Base-by-base conservation (phyloP, 192 early-diverging fungal species). In the Diversispora eburnea region DNA sequence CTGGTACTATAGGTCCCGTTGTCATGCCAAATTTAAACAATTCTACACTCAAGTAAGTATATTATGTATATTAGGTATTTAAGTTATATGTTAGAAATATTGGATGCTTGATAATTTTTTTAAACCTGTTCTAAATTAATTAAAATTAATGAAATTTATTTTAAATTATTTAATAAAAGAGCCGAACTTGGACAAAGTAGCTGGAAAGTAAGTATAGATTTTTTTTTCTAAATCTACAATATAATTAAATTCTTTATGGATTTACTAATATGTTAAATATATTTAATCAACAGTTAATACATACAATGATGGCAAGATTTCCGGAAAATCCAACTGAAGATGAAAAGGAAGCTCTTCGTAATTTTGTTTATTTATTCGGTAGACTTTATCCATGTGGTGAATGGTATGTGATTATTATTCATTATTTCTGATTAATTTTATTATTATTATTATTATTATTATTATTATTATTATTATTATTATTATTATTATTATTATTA, bases 361-460 rank as follows among this genome's bases (percentile, higher is more conserved):
- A 91, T 71, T 98, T 92, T 77, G 84, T 98, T 69, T 88, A 85
- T 69, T 77, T 95, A 42, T 87, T 97, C 60, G 91, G 91, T 2
- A 80, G 92, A 75, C 78, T 98, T 33, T 98, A 98, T 79, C 97
- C 97, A 13, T 98, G 97, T 75, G 97, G 97, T 57, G 95, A 97
- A 84, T 98, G 93, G 89, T 91, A 82, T 67, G 74, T 77, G 9
- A 13, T 15, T 33, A 51, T 20, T 3, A 15, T 45, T 43, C n/a
- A 5, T 17, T 10, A 47, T 48, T 13, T 13, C 2, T n/a, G n/a
- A n/a, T n/a, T n/a, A n/a, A n/a, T n/a, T n/a, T 0, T 52, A n/a
- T 54, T 54, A n/a, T 60, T 12, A 65, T 41, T n/a, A 33, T 49
- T 10, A 10, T 52, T 33, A 74, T 63, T 15, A n/a, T 19, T 49